phyloP scores from a whole-genome alignment of 2,329 filamentous ascomycete species.

The Colletotrichum sansevieriae region DNA sequence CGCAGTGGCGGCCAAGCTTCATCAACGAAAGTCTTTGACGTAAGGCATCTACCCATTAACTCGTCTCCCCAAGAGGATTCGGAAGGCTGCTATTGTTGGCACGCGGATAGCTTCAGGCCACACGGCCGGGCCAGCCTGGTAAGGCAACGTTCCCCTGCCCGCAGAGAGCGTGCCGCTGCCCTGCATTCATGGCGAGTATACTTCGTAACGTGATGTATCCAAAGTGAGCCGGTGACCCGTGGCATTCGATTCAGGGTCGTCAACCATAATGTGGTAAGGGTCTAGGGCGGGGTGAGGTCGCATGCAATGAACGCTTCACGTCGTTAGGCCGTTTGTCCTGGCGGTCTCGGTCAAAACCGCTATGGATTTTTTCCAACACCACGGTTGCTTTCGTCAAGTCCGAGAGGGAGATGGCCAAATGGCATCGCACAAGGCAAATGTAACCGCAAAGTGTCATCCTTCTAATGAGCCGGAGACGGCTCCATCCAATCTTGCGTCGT shows the following conservation, averaged over 20 bases:
- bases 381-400: background rate
- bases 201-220: conserved; percentile 22
- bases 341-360: background rate
- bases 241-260: background rate
- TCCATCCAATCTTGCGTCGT: conserved; percentile 14
- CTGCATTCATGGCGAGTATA: conserved; percentile 27
- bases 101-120: conserved; percentile 29
- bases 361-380: background rate
- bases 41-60: background rate
- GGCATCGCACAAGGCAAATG: background rate
- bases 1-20: conserved; percentile 6
- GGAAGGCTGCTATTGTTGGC: conserved; percentile 39
- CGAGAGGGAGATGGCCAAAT: conserved; percentile 7
- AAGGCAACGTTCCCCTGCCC: conserved; percentile 36
- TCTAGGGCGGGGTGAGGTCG: background rate
- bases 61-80: background rate
- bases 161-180: conserved; percentile 21
- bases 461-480: conserved; percentile 3
- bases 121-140: conserved; percentile 30
- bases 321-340: conserved; percentile 2
- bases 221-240: conserved; percentile 1
- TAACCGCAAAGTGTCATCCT: conserved; percentile 4
- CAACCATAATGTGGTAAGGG: background rate
- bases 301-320: background rate
- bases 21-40: conserved; percentile 19